Base-by-base conservation (phyloP, 257 asterid genomes). In the Mitragyna speciosa region DNA sequence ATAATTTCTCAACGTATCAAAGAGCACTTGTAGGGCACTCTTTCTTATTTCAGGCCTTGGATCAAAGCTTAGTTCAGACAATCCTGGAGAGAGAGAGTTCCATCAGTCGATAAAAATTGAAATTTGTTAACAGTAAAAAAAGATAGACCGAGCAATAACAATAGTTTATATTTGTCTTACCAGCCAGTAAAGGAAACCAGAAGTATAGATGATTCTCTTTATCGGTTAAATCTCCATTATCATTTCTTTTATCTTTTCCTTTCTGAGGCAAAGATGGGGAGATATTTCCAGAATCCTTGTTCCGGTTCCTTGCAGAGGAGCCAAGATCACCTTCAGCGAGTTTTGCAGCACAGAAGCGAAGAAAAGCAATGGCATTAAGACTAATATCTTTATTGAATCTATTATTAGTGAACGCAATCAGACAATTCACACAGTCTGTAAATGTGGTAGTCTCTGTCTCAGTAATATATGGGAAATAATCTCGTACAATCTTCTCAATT, bases 121-220 rank as follows among this genome's bases (percentile, higher is more conserved):
- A 56, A 22, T 36, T 49, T 28, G 41, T 24, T 31, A 75, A 49
- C 61, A 67, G 14, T 4, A 70, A 72, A 48, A 31, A 61, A 68
- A 66, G 67, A 56, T 26, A 72, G 51, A 74, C 30, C 51, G 41
- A 22, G 17, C n/a, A 78, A 71, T 24, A 49, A 67, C 49, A 73
- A 56, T 52, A 56, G 51, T 19, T 43, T 14, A 72, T 56, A 30
- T n/a, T 68, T 75, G 61, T 73, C 82, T 82, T 86, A 96, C 99
- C 99, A 82, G 99, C 99, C 90, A 96, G 87, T 86, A 96, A 87
- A 16, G 99, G 99, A 85, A 94, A 96, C 99, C 99, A 96, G 83
- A 92, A 90, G 84, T 94, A 91, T 63, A 92, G 94, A 92, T 96
- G 95, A 84, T 94, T 97, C 81, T 89, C 97, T 87, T 88, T 93